Percentiles rank a stretch among this genome's conserved stretches.
These are phyloP conservation scores for Fraxinus ornus DNA, from an alignment of 305 asterid species.

Conservation along the genomic window DNA sequence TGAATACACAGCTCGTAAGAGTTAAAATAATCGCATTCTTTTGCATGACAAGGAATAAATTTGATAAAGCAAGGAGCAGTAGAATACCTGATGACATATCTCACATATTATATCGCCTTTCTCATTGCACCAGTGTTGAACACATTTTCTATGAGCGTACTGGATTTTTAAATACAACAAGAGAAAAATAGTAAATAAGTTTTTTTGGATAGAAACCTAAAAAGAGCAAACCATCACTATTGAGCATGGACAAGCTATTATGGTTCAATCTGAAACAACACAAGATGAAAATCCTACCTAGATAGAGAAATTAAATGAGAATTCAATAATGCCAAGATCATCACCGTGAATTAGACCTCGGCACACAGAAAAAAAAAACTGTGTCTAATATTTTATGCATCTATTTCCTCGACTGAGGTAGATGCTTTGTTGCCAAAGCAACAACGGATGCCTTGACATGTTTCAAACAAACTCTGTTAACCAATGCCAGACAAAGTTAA, in stretches of 20 bases:
- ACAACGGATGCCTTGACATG: neutral
- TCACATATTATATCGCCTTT: slow-evolving; percentile 7
- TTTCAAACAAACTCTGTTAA: neutral
- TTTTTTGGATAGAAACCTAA: neutral
- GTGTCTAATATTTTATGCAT: neutral
- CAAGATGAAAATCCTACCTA: neutral
- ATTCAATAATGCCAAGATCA: neutral
- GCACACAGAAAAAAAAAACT: neutral
- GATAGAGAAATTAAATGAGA: neutral
- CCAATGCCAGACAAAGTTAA: neutral
- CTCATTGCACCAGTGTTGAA: slow-evolving; percentile 8
- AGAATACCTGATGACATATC: slow-evolving; percentile 7
- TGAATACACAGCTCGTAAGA: neutral
- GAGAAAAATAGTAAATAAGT: neutral
- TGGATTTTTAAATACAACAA: neutral
- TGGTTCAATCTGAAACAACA: neutral
- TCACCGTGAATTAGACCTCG: neutral
- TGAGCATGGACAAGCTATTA: neutral
- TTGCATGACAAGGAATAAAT: neutral
- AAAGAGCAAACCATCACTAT: neutral
- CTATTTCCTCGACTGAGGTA: neutral
- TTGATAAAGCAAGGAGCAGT: neutral
- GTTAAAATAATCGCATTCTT: neutral
- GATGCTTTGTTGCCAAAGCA: neutral
- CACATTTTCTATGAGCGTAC: neutral